Evolutionary conservation across 257 asterid species (phyloP).

Genomic region (Ophiorrhiza pumila): DNA sequence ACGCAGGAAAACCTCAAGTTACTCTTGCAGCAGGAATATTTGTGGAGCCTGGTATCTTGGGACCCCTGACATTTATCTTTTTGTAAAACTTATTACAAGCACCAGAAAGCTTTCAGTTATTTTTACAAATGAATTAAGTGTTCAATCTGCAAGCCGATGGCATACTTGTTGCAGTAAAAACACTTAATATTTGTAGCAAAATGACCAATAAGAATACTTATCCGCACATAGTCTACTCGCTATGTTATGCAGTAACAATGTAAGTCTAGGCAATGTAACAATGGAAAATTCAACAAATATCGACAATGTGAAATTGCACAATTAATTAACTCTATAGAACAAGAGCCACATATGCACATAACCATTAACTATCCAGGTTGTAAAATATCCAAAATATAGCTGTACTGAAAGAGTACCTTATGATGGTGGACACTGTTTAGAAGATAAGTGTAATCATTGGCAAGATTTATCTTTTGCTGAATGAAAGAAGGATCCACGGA

Average conservation of each 20-base stretch:
- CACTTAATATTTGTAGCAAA: neutral
- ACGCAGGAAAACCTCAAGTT: neutral
- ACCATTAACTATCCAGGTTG: neutral
- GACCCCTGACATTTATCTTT: neutral
- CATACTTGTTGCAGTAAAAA: neutral
- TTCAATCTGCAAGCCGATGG: neutral
- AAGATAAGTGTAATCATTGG: slow-evolving; percentile 57
- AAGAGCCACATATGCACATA: neutral
- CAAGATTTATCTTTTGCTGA: slow-evolving; percentile 50
- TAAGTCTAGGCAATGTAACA: neutral
- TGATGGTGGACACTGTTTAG: slow-evolving; percentile 87
- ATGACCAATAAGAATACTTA: neutral
- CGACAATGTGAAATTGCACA: neutral
- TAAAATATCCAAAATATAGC: neutral
- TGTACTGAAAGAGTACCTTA: slow-evolving; percentile 42
- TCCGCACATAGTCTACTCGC: neutral
- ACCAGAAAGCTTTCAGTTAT: neutral
- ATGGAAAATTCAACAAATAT: neutral
- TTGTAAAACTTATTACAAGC: neutral
- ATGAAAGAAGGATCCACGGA: slow-evolving; percentile 29
- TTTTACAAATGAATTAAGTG: neutral
- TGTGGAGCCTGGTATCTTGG: neutral
- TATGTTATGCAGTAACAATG: neutral
- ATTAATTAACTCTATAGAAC: neutral
- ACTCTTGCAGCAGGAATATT: neutral